Percentiles rank a stretch among this genome's conserved stretches.
Evolutionary conservation across 2,329 filamentous ascomycete species (phyloP).

Genomic region (Ophiocordyceps camponoti-leonardi): DNA sequence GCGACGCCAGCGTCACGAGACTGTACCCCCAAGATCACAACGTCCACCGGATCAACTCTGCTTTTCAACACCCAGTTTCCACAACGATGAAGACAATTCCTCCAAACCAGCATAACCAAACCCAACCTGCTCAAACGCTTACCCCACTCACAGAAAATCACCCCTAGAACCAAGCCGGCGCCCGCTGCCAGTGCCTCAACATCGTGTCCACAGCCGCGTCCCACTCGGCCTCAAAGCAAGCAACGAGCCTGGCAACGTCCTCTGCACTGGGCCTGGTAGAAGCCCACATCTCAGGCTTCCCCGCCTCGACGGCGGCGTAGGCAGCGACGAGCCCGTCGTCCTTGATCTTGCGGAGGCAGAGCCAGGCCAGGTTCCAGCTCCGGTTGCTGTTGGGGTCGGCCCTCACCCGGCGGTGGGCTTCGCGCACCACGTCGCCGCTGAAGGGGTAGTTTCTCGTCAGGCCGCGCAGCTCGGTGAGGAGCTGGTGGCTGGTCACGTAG

Average conservation of each 20-base stretch:
- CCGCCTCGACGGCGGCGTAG: conserved; percentile 44
- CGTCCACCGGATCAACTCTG: too few species aligned
- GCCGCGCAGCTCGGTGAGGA: conserved; percentile 52
- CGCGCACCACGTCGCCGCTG: conserved; percentile 43
- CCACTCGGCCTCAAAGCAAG: conserved; percentile 52
- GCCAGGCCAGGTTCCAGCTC: conserved; percentile 64
- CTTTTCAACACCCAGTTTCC: too few species aligned
- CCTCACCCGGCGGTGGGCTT: conserved; percentile 46
- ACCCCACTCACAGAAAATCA: neutral
- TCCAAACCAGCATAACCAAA: too few species aligned
- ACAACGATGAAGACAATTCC: too few species aligned
- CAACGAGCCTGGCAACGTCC: conserved; percentile 39
- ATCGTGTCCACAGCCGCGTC: conserved; percentile 44
- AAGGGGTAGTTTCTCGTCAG: conserved; percentile 53
- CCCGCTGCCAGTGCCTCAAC: conserved; percentile 48
- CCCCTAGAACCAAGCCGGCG: conserved; percentile 35
- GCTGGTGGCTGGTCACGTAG: conserved; percentile 51
- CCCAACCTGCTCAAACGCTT: too few species aligned
- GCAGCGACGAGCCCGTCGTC: conserved; percentile 42
- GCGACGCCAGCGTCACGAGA: too few species aligned
- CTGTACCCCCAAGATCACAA: too few species aligned
- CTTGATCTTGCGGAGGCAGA: conserved; percentile 48
- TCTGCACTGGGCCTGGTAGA: conserved; percentile 34
- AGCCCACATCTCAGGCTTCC: conserved; percentile 54
- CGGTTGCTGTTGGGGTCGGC: conserved; percentile 47